phyloP scores from a whole-genome alignment of 768 basidiomycete genomes.

The Coprinellus micaceus region DNA sequence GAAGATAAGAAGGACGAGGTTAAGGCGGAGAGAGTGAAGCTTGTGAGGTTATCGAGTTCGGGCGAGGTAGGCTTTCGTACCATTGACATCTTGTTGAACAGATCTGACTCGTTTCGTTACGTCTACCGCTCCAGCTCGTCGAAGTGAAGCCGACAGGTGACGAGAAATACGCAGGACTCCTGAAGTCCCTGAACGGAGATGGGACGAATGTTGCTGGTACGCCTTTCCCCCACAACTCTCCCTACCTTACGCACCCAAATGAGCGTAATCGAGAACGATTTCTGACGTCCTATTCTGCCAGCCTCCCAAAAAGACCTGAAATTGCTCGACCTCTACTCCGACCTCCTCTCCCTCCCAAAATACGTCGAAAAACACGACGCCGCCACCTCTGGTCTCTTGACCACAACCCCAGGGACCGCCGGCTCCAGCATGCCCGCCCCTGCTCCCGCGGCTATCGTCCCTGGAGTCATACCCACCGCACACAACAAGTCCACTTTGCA shows the following conservation, averaged over 20 bases:
- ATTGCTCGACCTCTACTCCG: conserved; percentile 56
- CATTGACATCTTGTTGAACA: neutral
- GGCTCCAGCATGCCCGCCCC: neutral
- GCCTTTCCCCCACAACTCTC: neutral
- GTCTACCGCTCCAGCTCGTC: conserved; percentile 27
- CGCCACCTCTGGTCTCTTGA: conserved; percentile 1
- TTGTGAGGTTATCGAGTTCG: conserved; percentile 28
- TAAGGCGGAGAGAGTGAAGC: conserved; percentile 21
- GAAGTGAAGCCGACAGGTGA: conserved; percentile 21
- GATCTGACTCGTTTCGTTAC: neutral
- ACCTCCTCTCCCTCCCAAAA: conserved; percentile 59
- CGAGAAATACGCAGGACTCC: conserved; percentile 25
- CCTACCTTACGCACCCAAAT: too few species aligned
- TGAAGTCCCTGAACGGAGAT: conserved; percentile 42
- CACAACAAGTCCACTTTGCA: too few species aligned
- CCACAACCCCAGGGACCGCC: neutral
- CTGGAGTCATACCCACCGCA: too few species aligned
- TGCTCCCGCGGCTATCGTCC: too few species aligned
- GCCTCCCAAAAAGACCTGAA: conserved; percentile 48
- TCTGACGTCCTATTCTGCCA: conserved; percentile 19
- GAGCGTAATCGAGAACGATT: too few species aligned
- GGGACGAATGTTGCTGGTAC: conserved; percentile 35
- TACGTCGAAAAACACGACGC: conserved; percentile 31
- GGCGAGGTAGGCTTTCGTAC: conserved; percentile 33
- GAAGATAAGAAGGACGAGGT: conserved; percentile 9